Percentiles rank a stretch among this genome's conserved stretches.
phyloP scores from a whole-genome alignment of 306 rosid genomes.

The Pterocarpus macrocarpus region DNA sequence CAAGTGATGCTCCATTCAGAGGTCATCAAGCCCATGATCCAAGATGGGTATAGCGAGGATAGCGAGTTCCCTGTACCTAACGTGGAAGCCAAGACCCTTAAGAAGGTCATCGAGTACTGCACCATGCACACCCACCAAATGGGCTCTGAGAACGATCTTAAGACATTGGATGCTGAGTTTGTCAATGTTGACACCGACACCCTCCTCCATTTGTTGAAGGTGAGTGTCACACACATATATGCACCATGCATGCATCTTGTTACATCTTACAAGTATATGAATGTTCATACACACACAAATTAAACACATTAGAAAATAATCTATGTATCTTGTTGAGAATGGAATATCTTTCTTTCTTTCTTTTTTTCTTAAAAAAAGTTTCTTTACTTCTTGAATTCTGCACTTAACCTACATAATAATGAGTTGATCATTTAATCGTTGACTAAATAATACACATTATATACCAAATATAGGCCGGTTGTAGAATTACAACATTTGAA shows the following conservation, averaged over 20 bases:
- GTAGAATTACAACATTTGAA: too few species aligned
- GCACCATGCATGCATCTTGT: too few species aligned
- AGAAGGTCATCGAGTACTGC: slow-evolving; percentile 51
- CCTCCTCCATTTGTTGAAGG: slow-evolving; percentile 51
- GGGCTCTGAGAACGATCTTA: neutral
- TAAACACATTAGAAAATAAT: too few species aligned
- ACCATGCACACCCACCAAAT: slow-evolving; percentile 19
- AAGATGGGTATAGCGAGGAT: slow-evolving; percentile 19
- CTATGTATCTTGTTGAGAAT: neutral
- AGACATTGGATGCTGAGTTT: slow-evolving; percentile 46
- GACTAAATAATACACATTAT: too few species aligned
- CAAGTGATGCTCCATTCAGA: slow-evolving; percentile 35
- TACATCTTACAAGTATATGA: too few species aligned
- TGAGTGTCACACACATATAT: neutral
- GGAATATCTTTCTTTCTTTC: too few species aligned
- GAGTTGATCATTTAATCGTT: too few species aligned
- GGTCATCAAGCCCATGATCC: slow-evolving; percentile 49
- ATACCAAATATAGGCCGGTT: too few species aligned
- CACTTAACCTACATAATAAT: too few species aligned
- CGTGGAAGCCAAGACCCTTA: slow-evolving; percentile 38
- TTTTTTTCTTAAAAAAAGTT: too few species aligned
- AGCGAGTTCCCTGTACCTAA: slow-evolving; percentile 40
- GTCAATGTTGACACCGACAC: slow-evolving; percentile 19
- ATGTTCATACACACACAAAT: too few species aligned
- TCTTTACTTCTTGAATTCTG: too few species aligned